These are phyloP conservation scores for Trypanosoma cruzi DNA, from an alignment of 208 protist genomes.

Conservation along the genomic window DNA sequence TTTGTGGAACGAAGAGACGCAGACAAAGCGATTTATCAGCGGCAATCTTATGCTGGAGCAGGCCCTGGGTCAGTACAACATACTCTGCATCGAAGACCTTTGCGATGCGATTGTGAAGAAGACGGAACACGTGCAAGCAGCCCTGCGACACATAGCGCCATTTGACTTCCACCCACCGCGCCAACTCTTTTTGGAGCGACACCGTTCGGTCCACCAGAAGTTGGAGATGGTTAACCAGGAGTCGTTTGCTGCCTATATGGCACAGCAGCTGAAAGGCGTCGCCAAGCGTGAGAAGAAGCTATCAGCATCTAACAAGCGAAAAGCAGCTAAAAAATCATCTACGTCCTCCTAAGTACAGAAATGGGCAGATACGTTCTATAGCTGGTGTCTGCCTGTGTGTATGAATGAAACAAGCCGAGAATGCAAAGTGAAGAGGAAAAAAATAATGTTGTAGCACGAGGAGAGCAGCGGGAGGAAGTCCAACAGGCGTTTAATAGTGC, in stretches of 20 bases:
- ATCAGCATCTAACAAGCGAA: slow-evolving; percentile 20
- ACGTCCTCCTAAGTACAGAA: background rate
- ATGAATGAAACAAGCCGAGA: background rate
- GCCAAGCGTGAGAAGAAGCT: slow-evolving; percentile 43
- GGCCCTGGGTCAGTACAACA: slow-evolving; percentile 79
- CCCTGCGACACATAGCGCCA: slow-evolving; percentile 74
- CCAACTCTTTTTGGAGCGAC: slow-evolving; percentile 87
- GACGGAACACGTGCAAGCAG: slow-evolving; percentile 64
- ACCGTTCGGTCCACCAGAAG: slow-evolving; percentile 83
- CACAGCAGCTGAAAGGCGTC: slow-evolving; percentile 62
- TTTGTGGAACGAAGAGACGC: slow-evolving; percentile 73
- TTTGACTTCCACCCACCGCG: slow-evolving; percentile 92
- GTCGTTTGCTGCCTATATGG: slow-evolving; percentile 85
- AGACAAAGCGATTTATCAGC: slow-evolving; percentile 76
- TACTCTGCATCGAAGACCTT: slow-evolving; percentile 91
- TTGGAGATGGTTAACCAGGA: slow-evolving; percentile 83
- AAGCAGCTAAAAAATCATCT: slow-evolving; percentile 21
- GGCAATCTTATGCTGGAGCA: slow-evolving; percentile 90
- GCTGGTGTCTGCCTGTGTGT: slow-evolving; percentile 5
- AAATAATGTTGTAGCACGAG: slow-evolving; percentile 10
- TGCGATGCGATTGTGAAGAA: slow-evolving; percentile 70
- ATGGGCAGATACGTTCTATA: background rate
- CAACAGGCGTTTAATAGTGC: slow-evolving; percentile 18
- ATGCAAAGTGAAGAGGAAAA: background rate
- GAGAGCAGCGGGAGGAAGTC: background rate